phyloP scores from a whole-genome alignment of 164 flowering plant genomes.

The Kingdonia uniflora region DNA sequence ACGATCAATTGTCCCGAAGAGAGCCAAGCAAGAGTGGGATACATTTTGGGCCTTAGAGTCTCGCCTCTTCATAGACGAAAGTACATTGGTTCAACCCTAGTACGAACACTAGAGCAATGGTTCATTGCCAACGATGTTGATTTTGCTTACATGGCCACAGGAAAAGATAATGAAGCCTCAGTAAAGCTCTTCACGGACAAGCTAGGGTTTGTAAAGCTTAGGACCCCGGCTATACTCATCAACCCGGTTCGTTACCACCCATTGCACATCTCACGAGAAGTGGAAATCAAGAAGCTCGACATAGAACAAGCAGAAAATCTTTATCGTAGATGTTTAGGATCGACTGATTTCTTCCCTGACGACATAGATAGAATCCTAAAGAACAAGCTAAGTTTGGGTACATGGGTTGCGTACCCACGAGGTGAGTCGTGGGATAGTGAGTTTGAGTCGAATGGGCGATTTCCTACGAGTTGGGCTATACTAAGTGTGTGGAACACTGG shows the following conservation, averaged over 20 bases:
- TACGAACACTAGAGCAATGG: slow-evolving; percentile 46
- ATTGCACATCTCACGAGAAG: slow-evolving; percentile 10
- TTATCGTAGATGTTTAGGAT: slow-evolving; percentile 31
- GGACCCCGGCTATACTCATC: slow-evolving; percentile 47
- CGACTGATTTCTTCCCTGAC: slow-evolving; percentile 50
- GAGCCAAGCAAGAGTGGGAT: slow-evolving; percentile 40
- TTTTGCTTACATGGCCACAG: slow-evolving; percentile 69
- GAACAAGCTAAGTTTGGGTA: slow-evolving; percentile 54
- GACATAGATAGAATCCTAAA: slow-evolving; percentile 39
- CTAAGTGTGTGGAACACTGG: slow-evolving; percentile 69
- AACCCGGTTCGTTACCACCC: slow-evolving; percentile 31
- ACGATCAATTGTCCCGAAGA: slow-evolving; percentile 13
- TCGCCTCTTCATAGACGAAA: slow-evolving; percentile 35
- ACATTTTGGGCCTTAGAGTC: slow-evolving; percentile 57
- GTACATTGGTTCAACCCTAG: slow-evolving; percentile 47
- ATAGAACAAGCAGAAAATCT: slow-evolving; percentile 41
- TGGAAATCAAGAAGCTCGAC: slow-evolving; percentile 28
- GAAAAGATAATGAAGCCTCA: slow-evolving; percentile 55
- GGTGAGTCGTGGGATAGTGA: slow-evolving; percentile 17
- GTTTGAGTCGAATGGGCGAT: slow-evolving; percentile 1
- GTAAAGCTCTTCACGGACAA: slow-evolving; percentile 40
- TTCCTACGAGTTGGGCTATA: slow-evolving; percentile 51
- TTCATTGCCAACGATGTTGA: slow-evolving; percentile 39
- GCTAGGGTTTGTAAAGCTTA: slow-evolving; percentile 33
- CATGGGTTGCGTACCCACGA: slow-evolving; percentile 47